phyloP scores from a whole-genome alignment of 2,329 filamentous ascomycete genomes.

The Lizonia empirigonia region DNA sequence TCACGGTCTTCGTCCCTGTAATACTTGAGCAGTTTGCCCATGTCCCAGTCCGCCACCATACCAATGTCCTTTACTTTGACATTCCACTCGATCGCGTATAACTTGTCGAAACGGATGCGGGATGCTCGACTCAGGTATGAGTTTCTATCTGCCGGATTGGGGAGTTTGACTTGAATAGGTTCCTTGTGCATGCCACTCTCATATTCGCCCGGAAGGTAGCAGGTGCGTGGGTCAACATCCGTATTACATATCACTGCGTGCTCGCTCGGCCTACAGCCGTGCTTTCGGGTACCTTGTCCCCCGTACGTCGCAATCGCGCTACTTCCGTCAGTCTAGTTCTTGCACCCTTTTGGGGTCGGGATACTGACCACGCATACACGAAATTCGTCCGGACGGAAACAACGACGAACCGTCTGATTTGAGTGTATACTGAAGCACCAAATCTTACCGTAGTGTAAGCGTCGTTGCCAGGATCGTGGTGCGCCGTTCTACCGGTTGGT shows the following conservation, averaged over 20 bases:
- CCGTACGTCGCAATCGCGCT: constrained; percentile 52
- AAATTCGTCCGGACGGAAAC: constrained; percentile 25
- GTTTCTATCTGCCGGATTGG: constrained; percentile 19
- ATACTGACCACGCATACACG: constrained; percentile 32
- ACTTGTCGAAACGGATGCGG: constrained; percentile 51
- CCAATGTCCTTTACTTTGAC: constrained; percentile 52
- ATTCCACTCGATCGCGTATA: constrained; percentile 51
- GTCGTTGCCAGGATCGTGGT: neutral
- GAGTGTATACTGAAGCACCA: constrained; percentile 19
- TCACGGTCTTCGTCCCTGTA: too few species aligned
- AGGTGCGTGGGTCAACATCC: constrained; percentile 10
- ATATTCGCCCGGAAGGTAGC: constrained; percentile 30
- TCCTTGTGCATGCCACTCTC: constrained; percentile 45
- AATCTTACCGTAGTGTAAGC: constrained; percentile 24
- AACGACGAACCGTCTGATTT: constrained; percentile 39
- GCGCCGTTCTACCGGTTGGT: constrained; percentile 10
- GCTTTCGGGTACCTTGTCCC: constrained; percentile 45
- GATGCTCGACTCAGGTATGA: constrained; percentile 46
- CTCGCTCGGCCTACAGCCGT: constrained; percentile 41
- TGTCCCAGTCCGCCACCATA: too few species aligned
- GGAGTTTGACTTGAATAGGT: constrained; percentile 44
- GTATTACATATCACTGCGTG: constrained; percentile 48
- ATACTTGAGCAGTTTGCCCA: too few species aligned
- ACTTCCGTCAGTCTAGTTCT: too few species aligned
- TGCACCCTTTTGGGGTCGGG: too few species aligned